Percentiles rank a stretch among this genome's conserved stretches.
These are phyloP conservation scores for Apium graveolens DNA, from an alignment of 129 eudicot genomes.

Conservation along the genomic window DNA sequence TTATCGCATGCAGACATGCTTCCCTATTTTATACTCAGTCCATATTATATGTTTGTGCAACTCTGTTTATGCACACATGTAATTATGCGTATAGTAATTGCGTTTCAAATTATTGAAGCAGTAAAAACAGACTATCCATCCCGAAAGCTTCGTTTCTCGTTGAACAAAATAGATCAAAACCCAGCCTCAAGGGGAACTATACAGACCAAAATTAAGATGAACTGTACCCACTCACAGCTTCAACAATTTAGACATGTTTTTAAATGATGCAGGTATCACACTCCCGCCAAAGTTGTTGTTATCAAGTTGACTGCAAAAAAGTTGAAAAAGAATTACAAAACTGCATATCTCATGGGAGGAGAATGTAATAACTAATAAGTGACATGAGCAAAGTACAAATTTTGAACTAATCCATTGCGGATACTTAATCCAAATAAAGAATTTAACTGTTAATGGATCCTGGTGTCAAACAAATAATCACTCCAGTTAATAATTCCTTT, in stretches of 20 bases:
- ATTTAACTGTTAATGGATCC: not conserved
- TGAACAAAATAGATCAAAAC: slow-evolving; percentile 5
- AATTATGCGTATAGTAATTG: not conserved
- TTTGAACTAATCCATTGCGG: not conserved
- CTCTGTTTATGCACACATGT: not conserved
- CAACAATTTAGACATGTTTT: slow-evolving; percentile 54
- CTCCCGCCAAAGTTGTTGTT: slow-evolving; percentile 73
- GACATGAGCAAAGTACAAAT: not conserved
- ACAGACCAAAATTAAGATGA: slow-evolving; percentile 6
- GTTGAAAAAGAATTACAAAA: slow-evolving; percentile 11
- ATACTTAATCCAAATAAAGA: not conserved
- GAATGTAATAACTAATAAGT: not conserved
- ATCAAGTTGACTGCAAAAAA: slow-evolving; percentile 80
- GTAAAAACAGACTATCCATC: not conserved
- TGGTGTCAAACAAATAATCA: not conserved
- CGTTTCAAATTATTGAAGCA: not conserved
- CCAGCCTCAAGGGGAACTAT: not conserved
- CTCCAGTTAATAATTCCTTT: not conserved
- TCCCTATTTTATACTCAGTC: not conserved
- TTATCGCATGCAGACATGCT: not conserved
- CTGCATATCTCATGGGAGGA: not conserved
- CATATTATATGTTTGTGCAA: not conserved
- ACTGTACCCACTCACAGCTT: slow-evolving; percentile 80
- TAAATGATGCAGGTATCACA: slow-evolving; percentile 54
- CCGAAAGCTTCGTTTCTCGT: not conserved